These are phyloP conservation scores for Fusarium scirpi DNA, from an alignment of 2,329 filamentous ascomycete species.

Conservation along the genomic window DNA sequence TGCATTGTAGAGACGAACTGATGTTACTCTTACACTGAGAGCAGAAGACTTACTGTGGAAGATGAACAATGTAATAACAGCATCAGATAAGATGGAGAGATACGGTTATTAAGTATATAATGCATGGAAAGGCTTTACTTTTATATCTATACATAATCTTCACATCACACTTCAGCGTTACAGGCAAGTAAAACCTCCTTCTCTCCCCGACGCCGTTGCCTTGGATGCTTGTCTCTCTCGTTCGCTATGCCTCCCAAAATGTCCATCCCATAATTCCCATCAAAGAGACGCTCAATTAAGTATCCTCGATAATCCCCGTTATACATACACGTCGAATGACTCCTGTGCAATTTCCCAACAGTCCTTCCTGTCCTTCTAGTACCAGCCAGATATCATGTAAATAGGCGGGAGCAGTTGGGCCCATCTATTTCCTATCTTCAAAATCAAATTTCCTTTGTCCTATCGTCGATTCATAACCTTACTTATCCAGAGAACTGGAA, in stretches of 20 bases:
- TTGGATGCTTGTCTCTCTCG: conserved; percentile 24
- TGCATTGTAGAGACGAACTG: background rate
- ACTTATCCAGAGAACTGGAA: conserved; percentile 78
- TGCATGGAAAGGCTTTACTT: conserved; percentile 7
- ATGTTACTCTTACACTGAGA: background rate
- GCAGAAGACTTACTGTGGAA: background rate
- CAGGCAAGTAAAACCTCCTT: conserved; percentile 7
- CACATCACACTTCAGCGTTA: conserved; percentile 10
- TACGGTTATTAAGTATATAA: background rate
- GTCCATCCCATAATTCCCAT: conserved; percentile 28
- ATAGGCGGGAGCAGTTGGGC: conserved; percentile 4
- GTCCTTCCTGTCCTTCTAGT: conserved; percentile 14
- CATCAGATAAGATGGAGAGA: background rate
- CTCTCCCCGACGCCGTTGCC: conserved; percentile 11
- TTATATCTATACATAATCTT: conserved; percentile 39
- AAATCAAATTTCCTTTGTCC: background rate
- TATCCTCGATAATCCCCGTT: conserved; percentile 40
- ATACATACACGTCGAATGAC: conserved; percentile 32
- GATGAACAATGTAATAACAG: background rate
- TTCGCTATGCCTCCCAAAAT: conserved; percentile 30
- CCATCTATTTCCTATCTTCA: background rate
- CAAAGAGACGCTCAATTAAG: conserved; percentile 39
- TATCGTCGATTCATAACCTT: background rate
- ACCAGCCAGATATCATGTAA: conserved; percentile 12
- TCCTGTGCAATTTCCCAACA: conserved; percentile 25